These are phyloP conservation scores for Hyaloperonospora brassicae DNA, from an alignment of 352 stramenopile species.

Conservation along the genomic window DNA sequence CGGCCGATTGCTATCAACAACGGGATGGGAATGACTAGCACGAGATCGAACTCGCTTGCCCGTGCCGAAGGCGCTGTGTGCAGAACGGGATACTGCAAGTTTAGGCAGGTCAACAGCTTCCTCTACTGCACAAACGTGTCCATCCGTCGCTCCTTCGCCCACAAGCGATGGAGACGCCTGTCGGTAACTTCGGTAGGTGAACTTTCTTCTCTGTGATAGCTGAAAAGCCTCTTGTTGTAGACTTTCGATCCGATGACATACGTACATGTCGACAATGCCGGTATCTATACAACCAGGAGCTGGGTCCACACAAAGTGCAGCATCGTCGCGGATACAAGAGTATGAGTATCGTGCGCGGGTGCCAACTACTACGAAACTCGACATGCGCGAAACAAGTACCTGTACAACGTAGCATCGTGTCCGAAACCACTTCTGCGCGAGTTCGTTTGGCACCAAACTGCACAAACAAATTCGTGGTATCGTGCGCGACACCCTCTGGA, in stretches of 20 bases:
- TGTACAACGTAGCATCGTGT: slow-evolving; percentile 67
- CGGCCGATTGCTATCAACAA: slow-evolving; percentile 13
- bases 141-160: slow-evolving; percentile 16
- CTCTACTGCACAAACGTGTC: slow-evolving; percentile 1
- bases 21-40: slow-evolving; percentile 11
- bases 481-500: slow-evolving; percentile 12
- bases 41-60: slow-evolving; percentile 51
- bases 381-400: slow-evolving; percentile 30
- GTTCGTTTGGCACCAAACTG: slow-evolving; percentile 55
- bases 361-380: background rate
- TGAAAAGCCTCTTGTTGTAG: slow-evolving; percentile 28
- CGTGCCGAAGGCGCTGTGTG: slow-evolving; percentile 6
- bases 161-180: slow-evolving; percentile 26
- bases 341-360: background rate
- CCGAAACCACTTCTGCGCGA: slow-evolving; percentile 51
- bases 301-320: slow-evolving; percentile 13
- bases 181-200: slow-evolving; percentile 53
- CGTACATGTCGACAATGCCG: slow-evolving; percentile 52
- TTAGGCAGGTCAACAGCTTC: slow-evolving; percentile 11
- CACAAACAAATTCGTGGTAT: slow-evolving; percentile 46
- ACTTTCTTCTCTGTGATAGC: slow-evolving; percentile 40
- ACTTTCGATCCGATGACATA: slow-evolving; percentile 31
- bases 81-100: slow-evolving; percentile 7
- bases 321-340: background rate
- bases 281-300: slow-evolving; percentile 34